Base-by-base conservation (phyloP, 2,329 filamentous ascomycete species). In the Immersiporthe knoxdaviesiana region DNA sequence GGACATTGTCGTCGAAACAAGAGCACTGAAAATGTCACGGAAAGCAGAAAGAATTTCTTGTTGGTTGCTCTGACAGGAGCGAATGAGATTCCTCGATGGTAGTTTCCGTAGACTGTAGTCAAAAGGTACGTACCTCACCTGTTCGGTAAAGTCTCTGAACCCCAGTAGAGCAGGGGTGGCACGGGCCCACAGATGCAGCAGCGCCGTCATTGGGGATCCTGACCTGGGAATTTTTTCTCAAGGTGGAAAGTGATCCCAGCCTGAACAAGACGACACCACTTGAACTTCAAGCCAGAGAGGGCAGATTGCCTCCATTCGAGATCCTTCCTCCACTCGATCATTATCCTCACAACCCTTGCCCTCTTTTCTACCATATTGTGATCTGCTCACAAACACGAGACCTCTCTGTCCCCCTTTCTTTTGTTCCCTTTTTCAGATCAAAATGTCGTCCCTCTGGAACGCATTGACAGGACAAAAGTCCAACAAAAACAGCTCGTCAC, bases 391-490 rank as follows among this genome's bases (percentile, higher is more conserved):
- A 35, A 63, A 58, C 61, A 1, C 4, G 63, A 12, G 30, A 11
- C n/a, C 32, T 27, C 47, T 63, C 58, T 70, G 35, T 35, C 35
- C 66, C n/a, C 24, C 10, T 58, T 32, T 66, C 39, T 63, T 66
- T 66, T 66, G 44, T 65, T 63, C 60, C 27, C n/a, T n/a, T 35
- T 61, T 47, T 70, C 60, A 63, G 58, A 62, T 69, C 74, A 80
- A 71, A 71, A 88, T 88, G 85, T 84, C 86, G 67, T 85, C 85
- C 62, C 80, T 89, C 76, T 90, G 87, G 87, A 86, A 87, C 76
- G 83, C 87, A 73, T 81, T 90, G 75, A 88, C 87, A n/a, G 85
- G 86, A 75, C 85, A 84, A 79, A 88, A 86, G 80, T 85, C 80
- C 74, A 69, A 63, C 68, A 63, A 71, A 76, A 76, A 62, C 76